Evolutionary conservation across 306 rosid genomes (phyloP).

Genomic region (Vicia faba): DNA sequence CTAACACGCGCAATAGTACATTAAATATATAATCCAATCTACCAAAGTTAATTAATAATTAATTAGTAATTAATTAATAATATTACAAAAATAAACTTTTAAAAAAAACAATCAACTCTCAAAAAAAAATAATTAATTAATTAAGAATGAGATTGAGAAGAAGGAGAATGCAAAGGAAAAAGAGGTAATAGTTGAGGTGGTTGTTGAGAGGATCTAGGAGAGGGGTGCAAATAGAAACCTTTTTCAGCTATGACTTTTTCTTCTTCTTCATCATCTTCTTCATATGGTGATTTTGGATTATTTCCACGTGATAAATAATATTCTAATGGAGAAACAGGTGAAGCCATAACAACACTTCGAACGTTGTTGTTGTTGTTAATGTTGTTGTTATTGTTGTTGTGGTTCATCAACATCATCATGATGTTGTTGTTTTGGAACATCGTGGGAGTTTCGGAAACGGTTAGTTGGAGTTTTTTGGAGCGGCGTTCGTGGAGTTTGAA

Average conservation of each 20-base stretch:
- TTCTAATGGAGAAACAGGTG: conserved; percentile 86
- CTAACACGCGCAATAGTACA: conserved; percentile 10
- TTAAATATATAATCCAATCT: background rate
- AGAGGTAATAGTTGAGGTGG: conserved; percentile 76
- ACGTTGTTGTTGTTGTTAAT: background rate
- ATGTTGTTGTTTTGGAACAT: conserved; percentile 10
- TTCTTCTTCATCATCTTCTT: conserved; percentile 39
- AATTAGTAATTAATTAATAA: conserved; percentile 5
- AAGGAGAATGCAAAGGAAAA: conserved; percentile 83
- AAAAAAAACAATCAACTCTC: conserved; percentile 8
- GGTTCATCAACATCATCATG: background rate
- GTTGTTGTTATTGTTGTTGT: background rate
- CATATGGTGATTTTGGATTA: conserved; percentile 45
- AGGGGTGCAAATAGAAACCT: conserved; percentile 77
- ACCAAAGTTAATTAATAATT: background rate
- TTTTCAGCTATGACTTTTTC: conserved; percentile 63
- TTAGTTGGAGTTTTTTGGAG: conserved; percentile 68
- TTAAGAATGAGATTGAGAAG: conserved; percentile 20
- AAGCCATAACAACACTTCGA: conserved; percentile 42
- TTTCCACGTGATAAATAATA: conserved; percentile 59
- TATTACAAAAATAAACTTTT: background rate
- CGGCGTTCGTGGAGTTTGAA: conserved; percentile 92
- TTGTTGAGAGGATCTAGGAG: conserved; percentile 52
- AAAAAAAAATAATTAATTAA: background rate
- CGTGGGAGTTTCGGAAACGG: conserved; percentile 22